Evolutionary conservation across 148 eudicot species (phyloP), one percentile per base, ranked within the genome.

Genomic region (Nepenthes gracilis): DNA sequence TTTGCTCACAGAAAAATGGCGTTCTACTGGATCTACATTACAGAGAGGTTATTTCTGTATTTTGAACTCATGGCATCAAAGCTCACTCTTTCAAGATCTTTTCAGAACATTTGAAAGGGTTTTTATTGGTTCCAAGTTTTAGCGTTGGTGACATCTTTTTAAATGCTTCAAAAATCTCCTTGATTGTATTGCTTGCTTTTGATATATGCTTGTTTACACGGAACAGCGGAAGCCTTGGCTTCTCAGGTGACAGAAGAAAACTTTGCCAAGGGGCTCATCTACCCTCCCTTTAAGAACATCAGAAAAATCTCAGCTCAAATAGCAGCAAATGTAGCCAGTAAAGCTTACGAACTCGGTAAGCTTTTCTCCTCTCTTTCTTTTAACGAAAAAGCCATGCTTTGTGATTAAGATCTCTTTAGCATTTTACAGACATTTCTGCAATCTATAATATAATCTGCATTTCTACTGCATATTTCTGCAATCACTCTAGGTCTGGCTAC

Each of bases 281-380:
- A 83, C 69, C 99, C 96, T 5, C 96, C 96, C 10, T 88, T 93
- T 36, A 77, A 75, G 6, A 69, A 84, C 74, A 93, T 93, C 74
- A 73, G 99, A 70, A 93, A 86, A 70, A 93, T 93, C 64, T 93
- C 99, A 14, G 96, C 99, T 43, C 80, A 93, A 9, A 93, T 93
- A 60, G 99, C 99, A 43, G 96, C 99, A 60, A 77, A 57, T 57
- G 99, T 93, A 57, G 99, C 99, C 12, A 89, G 87, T 12, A 93
- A 93, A 79, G 96, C 87, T 60, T 93, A 88, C 63, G 96, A 93
- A 72, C 87, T 93, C 0, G 98, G 98, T 92, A 62, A 69, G 80
- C 55, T 59, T 59, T 59, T 56, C 43, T 10, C 50, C 64, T 33
- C 57, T 34, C 35, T 6, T 51, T 35, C 36, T 7, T 7, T 33